These are phyloP conservation scores for Myxozyma vanderwaltii DNA, from an alignment of 805 yeast species.

Conservation along the genomic window DNA sequence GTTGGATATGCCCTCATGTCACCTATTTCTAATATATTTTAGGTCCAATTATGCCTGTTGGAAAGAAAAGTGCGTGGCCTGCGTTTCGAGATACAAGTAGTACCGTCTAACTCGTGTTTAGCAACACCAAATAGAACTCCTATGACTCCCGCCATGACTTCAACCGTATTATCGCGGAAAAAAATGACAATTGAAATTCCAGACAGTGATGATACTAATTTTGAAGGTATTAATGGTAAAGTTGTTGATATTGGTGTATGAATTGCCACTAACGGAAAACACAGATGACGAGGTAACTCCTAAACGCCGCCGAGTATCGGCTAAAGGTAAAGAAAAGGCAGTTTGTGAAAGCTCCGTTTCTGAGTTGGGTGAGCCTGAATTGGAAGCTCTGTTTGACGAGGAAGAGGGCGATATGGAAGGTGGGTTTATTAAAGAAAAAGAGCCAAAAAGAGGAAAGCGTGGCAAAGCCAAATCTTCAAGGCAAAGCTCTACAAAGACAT, in stretches of 20 bases:
- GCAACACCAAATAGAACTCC: conserved; percentile 1
- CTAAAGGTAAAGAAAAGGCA: conserved; percentile 1
- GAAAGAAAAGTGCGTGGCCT: neutral
- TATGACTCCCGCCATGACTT: neutral
- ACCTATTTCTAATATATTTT: too few species aligned
- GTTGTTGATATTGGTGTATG: neutral
- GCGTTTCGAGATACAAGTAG: too few species aligned
- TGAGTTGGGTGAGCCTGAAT: neutral
- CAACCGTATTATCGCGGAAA: neutral
- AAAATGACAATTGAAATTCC: neutral
- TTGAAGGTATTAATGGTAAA: neutral
- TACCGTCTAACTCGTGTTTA: too few species aligned
- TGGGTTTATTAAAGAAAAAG: conserved; percentile 23
- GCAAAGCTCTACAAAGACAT: too few species aligned
- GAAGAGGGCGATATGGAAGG: conserved; percentile 6
- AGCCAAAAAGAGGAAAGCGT: neutral
- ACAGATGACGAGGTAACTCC: neutral
- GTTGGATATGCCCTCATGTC: too few species aligned
- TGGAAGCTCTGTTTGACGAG: neutral
- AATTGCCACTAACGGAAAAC: neutral
- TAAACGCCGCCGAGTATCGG: neutral
- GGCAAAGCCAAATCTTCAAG: neutral
- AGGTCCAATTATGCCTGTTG: conserved; percentile 1
- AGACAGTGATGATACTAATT: neutral
- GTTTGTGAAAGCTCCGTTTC: neutral